Percentiles rank a stretch among this genome's conserved stretches.
phyloP scores from a whole-genome alignment of 805 yeast genomes.

The Teunomyces kruisii region DNA sequence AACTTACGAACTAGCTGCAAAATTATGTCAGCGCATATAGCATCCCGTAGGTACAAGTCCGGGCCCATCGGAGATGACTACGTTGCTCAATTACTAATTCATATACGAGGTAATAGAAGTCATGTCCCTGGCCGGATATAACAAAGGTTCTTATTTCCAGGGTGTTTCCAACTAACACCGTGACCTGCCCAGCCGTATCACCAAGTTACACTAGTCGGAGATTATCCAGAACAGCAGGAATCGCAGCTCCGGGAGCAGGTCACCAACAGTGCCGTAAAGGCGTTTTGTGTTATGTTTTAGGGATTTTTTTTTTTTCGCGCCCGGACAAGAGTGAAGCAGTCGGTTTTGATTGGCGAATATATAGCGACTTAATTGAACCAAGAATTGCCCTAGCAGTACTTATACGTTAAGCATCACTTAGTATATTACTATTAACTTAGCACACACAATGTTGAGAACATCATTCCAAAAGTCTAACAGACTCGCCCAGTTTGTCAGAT shows the following conservation, averaged over 20 bases:
- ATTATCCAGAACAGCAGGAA: neutral
- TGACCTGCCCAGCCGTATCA: neutral
- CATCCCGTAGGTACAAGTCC: constrained; percentile 3
- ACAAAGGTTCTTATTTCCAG: neutral
- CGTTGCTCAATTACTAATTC: neutral
- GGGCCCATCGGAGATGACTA: neutral
- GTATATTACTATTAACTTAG: neutral
- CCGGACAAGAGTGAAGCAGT: constrained; percentile 2
- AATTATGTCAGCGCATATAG: neutral
- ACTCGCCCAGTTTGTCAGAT: constrained; percentile 38
- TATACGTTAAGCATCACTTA: neutral
- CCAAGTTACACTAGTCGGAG: neutral
- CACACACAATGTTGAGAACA: constrained; percentile 15
- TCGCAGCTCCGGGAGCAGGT: constrained; percentile 1
- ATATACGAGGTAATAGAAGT: neutral
- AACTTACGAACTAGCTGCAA: neutral
- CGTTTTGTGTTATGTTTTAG: neutral
- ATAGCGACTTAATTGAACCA: neutral
- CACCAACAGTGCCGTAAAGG: neutral
- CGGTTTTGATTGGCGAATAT: constrained; percentile 1
- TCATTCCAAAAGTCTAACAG: constrained; percentile 10
- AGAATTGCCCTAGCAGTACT: neutral
- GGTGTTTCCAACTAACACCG: too few species aligned
- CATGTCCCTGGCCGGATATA: neutral
- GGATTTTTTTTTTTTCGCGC: neutral